Base-by-base conservation (phyloP, 1,139 yeast genomes). In the Ashbya aceris region DNA sequence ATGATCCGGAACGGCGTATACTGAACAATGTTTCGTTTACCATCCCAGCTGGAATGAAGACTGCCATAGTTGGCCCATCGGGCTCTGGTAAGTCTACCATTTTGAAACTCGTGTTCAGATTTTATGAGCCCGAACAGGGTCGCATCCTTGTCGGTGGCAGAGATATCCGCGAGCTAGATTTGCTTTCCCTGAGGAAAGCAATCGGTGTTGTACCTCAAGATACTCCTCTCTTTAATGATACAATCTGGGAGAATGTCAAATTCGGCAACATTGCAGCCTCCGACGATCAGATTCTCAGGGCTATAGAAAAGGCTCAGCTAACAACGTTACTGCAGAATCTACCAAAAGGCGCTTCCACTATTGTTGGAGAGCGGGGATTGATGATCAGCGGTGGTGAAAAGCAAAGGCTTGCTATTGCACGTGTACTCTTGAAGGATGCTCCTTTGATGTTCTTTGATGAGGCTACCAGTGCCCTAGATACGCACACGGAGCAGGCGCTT, bases 331-430 rank as follows among this genome's bases (percentile, higher is more conserved):
- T 93, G 14, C 55, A 63, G 6, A 85, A 81, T 40, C 67, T 91
- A 38, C 97, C 98, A 0, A 83, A 84, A 10, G 96, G 96, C 1
- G 69, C 74, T 36, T 69, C 81, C 30, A 91, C 98, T 0, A 70
- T 84, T 43, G 98, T 91, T n/a, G 99, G 99, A 40, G 99, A 93
- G 63, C 70, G 99, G 53, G 98, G 99, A 17, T 73, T 91, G 74
- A 91, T 91, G 98, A 87, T 91, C 38, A 86, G 96, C 8, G 98
- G 99, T 10, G 99, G 99, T 44, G 98, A 91, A 62, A 89, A 93
- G 60, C 99, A 91, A 63, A 71, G 99, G 49, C 69, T 91, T 42
- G 98, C 98, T 0, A 86, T 91, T 53, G 93, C 96, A 1, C 71
- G 99, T 51, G 76, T 91, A 13, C 65, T 91, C 38, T 67, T 91